Evolutionary conservation across 331 rosid genomes (phyloP).

Genomic region (Cydonia oblonga): DNA sequence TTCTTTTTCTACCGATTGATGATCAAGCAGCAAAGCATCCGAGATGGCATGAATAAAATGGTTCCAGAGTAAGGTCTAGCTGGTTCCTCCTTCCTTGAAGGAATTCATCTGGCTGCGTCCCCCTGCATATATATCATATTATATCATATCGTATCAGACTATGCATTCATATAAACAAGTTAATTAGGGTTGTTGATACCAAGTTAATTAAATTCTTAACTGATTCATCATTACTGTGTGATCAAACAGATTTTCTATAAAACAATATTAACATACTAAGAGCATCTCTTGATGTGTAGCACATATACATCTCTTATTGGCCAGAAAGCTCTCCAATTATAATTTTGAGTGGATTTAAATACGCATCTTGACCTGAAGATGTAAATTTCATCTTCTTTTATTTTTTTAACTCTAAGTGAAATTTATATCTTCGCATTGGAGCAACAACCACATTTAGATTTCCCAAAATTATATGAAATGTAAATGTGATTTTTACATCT

Average conservation of each 20-base stretch:
- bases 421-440: not conserved
- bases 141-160: too few species aligned
- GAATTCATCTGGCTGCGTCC: conserved; percentile 27
- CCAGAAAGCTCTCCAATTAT: not conserved
- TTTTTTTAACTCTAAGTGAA: not conserved
- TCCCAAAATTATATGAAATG: not conserved
- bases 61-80: conserved; percentile 62
- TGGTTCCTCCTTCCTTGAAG: conserved; percentile 41
- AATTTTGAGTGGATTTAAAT: not conserved
- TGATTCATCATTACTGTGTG: not conserved
- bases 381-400: not conserved
- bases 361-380: not conserved
- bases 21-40: conserved; percentile 32
- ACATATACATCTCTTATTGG: not conserved
- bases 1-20: not conserved
- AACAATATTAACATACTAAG: not conserved
- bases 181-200: not conserved
- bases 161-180: not conserved
- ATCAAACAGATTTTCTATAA: not conserved
- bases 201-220: not conserved
- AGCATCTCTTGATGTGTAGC: not conserved
- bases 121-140: conserved; percentile 26
- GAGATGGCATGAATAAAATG: conserved; percentile 37
- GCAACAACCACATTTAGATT: not conserved
- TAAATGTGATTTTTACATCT: not conserved